These are phyloP conservation scores for Sistotremastrum suecicum DNA, from an alignment of 768 basidiomycete genomes.

Conservation along the genomic window DNA sequence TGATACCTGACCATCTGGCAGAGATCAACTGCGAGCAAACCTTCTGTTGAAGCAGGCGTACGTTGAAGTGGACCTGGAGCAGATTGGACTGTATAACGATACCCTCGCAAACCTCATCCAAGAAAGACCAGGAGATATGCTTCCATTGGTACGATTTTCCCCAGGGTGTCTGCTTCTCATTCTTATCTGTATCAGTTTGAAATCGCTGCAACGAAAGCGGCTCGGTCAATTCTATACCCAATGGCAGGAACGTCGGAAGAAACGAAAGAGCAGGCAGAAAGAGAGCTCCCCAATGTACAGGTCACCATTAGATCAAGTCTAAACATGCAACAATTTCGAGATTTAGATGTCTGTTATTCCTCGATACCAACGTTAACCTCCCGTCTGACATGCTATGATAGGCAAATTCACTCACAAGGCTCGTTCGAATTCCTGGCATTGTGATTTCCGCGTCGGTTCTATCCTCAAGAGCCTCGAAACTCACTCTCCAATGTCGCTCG, in stretches of 20 bases:
- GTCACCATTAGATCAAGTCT: constrained; percentile 80
- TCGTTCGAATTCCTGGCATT: constrained; percentile 94
- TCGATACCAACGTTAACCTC: neutral
- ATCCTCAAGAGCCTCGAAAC: constrained; percentile 82
- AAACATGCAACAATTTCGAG: constrained; percentile 88
- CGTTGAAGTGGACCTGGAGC: constrained; percentile 74
- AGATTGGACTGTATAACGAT: constrained; percentile 74
- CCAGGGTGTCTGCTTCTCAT: neutral
- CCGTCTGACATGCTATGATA: constrained; percentile 6
- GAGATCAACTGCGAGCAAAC: constrained; percentile 84
- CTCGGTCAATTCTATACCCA: constrained; percentile 73
- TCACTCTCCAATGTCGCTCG: constrained; percentile 85
- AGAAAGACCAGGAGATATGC: constrained; percentile 74
- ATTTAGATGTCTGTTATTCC: constrained; percentile 50
- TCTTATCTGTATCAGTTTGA: constrained; percentile 52
- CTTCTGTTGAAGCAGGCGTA: constrained; percentile 77
- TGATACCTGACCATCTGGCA: constrained; percentile 10
- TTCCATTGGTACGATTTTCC: constrained; percentile 56
- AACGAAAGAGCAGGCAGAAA: constrained; percentile 31
- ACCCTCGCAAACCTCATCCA: constrained; percentile 87
- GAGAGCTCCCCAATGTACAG: constrained; percentile 63
- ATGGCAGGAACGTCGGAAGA: constrained; percentile 38
- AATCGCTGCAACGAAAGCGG: constrained; percentile 74
- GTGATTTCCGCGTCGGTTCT: constrained; percentile 94
- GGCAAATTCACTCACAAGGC: constrained; percentile 85